These are phyloP conservation scores for Botryobasidium botryosum DNA, from an alignment of 768 basidiomycete species.

Conservation along the genomic window DNA sequence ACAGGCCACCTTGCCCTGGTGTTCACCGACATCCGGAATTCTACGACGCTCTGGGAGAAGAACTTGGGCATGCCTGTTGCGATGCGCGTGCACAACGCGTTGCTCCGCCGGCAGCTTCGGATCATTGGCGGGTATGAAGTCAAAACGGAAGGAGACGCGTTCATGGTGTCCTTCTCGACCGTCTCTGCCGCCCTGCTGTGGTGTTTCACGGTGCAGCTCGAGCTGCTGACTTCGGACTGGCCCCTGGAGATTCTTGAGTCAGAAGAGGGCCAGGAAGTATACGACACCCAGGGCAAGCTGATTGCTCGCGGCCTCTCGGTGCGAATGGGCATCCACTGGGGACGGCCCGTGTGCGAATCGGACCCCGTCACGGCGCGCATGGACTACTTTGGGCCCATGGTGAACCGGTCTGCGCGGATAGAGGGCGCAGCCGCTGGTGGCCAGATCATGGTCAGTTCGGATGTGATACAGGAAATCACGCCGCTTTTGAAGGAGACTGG, in stretches of 20 bases:
- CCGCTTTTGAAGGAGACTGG: conserved; percentile 21
- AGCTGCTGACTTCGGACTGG: conserved; percentile 72
- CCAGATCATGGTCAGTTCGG: conserved; percentile 81
- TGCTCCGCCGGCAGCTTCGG: conserved; percentile 72
- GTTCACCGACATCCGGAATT: conserved; percentile 96
- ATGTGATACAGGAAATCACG: conserved; percentile 70
- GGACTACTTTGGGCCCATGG: conserved; percentile 97
- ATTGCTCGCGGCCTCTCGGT: conserved; percentile 82
- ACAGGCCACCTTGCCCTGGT: conserved; percentile 79
- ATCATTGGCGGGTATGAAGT: conserved; percentile 95
- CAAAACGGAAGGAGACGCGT: conserved; percentile 98
- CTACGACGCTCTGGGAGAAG: conserved; percentile 90
- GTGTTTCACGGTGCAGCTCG: conserved; percentile 71
- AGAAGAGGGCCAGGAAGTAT: conserved; percentile 71
- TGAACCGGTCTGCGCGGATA: conserved; percentile 84
- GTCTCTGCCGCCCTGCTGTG: conserved; percentile 77
- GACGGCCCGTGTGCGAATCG: conserved; percentile 71
- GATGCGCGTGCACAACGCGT: conserved; percentile 74
- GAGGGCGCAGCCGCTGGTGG: conserved; percentile 72
- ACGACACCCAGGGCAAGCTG: conserved; percentile 44
- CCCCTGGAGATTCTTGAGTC: conserved; percentile 86
- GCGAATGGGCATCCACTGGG: conserved; percentile 95
- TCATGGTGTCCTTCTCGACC: conserved; percentile 95
- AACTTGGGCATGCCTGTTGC: conserved; percentile 92
- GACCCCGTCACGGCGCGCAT: conserved; percentile 87